Evolutionary conservation across 306 rosid species (phyloP).

Genomic region (Oxytropis ochrocephala): DNA sequence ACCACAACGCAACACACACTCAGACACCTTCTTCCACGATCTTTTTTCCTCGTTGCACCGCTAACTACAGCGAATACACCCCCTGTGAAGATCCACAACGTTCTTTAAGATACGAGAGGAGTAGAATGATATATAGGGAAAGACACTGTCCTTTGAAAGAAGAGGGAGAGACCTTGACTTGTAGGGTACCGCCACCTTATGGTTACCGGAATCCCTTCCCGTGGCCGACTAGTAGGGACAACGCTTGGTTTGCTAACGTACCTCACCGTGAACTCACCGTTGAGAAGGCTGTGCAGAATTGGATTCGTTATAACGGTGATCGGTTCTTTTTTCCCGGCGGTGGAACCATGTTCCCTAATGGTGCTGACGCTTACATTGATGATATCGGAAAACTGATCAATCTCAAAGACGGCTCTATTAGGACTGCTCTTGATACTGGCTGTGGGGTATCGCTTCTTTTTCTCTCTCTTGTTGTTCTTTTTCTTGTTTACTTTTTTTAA

Average conservation of each 20-base stretch:
- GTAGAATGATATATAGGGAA: constrained; percentile 61
- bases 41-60: constrained; percentile 37
- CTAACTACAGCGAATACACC: constrained; percentile 60
- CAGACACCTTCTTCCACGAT: background rate
- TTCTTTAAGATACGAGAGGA: constrained; percentile 38
- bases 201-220: constrained; percentile 59
- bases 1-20: constrained; percentile 25
- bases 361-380: constrained; percentile 73
- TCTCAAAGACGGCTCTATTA: constrained; percentile 56
- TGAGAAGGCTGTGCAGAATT: constrained; percentile 91
- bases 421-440: constrained; percentile 93
- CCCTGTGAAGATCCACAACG: constrained; percentile 60
- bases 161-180: constrained; percentile 34
- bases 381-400: constrained; percentile 57
- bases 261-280: constrained; percentile 80
- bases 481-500: too few relatives aligned
- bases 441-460: constrained; percentile 58
- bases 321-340: constrained; percentile 75
- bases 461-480: background rate
- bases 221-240: constrained; percentile 77
- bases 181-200: constrained; percentile 65
- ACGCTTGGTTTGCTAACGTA: constrained; percentile 68
- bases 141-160: constrained; percentile 61
- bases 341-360: constrained; percentile 84
- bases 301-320: constrained; percentile 63